Base-by-base conservation (phyloP, 148 eudicot genomes). In the Spergularia marina region DNA sequence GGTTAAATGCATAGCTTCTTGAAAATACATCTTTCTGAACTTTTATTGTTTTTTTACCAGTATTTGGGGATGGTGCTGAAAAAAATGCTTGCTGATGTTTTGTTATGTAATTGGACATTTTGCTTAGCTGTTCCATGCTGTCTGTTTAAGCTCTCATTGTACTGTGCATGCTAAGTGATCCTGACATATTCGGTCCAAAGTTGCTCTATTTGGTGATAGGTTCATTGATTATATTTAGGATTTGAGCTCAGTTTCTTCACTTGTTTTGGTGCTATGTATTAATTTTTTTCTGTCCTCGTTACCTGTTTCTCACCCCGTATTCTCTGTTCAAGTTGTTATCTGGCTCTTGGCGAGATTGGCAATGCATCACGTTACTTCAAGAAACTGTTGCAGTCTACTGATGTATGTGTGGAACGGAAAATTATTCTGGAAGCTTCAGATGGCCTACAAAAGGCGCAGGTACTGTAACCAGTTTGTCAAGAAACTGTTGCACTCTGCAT, bases 361-460 rank as follows among this genome's bases (percentile, higher is more conserved):
- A 82, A 88, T 75, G 97, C 99, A 76, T 84, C 84, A 30, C 60
- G 30, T 65, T 82, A 86, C 85, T 93, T 87, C 82, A 83, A 79
- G 85, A 88, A 84, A 74, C 81, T 96, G 77, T 86, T 92, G 87
- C 90, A 96, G 74, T 79, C 85, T 57, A 74, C 76, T 53, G 92
- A 89, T 74, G 79, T 70, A 57, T 87, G 88, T 72, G 83, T 80
- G 68, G 98, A 91, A 82, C 86, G 82, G 77, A 92, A 92, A 80
- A 78, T 92, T 64, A 77, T 84, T 21, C 55, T 85, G 41, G 97
- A 92, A 81, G 99, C 98, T 76, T 95, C 99, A 72, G 99, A 95
- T 83, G 97, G 97, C 67, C 80, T 95, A 70, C 87, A 89, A 68
- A 92, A 91, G 84, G 84, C 91, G 14, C 91, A 91, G 96, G 97